Conservation (phyloP, 768 basidiomycete genomes). For the Lyophyllum shimeji region DNA sequence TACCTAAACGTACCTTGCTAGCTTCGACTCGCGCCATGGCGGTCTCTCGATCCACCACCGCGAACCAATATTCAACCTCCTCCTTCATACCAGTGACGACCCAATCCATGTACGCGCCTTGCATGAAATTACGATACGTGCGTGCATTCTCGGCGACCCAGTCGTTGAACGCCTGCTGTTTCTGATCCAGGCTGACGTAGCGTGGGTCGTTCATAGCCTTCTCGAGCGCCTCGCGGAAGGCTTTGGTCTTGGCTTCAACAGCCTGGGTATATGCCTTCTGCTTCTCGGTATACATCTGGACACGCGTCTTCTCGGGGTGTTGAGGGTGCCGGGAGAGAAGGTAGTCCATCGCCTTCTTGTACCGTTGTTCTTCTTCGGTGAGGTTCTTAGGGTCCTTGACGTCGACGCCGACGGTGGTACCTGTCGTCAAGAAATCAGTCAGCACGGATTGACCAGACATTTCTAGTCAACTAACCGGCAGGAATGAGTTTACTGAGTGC, state of each 20-base stretch:
- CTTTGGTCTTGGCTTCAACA: conserved; percentile 6
- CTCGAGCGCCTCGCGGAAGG: conserved; percentile 1
- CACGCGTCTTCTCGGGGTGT: neutral
- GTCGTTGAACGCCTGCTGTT: neutral
- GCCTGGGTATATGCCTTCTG: neutral
- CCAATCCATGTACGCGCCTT: conserved; percentile 11
- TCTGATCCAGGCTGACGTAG: neutral
- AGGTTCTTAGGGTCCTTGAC: neutral
- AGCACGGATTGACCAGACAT: neutral
- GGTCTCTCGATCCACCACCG: conserved; percentile 6
- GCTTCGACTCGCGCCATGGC: conserved; percentile 7
- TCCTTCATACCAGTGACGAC: conserved; percentile 7
- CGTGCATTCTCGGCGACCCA: conserved; percentile 5
- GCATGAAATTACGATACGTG: conserved; percentile 6
- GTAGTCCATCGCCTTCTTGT: conserved; percentile 5
- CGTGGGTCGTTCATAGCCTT: conserved; percentile 2
- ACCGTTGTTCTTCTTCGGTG: conserved; percentile 1
- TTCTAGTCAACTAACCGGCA: neutral
- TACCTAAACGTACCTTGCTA: conserved; percentile 2
- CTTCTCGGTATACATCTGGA: conserved; percentile 3
- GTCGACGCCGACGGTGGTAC: conserved; percentile 8
- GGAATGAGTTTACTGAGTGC: neutral
- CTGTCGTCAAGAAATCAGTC: neutral
- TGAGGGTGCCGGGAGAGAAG: neutral
- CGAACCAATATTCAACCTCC: conserved; percentile 10